These are phyloP conservation scores for Ceratobasidium sp. DNA, from an alignment of 1,284 basidiomycete species.

Conservation along the genomic window DNA sequence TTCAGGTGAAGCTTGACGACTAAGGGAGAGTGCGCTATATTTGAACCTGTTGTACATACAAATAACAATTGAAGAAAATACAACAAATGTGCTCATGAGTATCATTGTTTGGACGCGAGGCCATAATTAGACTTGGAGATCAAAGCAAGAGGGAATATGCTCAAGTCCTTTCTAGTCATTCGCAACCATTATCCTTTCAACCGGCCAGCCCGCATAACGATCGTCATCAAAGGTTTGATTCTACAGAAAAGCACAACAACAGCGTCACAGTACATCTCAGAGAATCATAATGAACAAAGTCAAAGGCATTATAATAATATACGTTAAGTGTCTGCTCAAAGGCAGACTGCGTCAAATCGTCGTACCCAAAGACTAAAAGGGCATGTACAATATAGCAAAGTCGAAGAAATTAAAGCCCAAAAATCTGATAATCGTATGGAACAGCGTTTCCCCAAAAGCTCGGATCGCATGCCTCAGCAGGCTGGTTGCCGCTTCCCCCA, in stretches of 20 bases:
- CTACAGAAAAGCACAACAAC: neutral
- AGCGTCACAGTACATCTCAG: neutral
- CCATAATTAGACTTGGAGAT: neutral
- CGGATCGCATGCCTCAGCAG: constrained; percentile 65
- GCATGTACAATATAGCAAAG: neutral
- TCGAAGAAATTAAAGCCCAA: constrained; percentile 54
- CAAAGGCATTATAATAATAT: constrained; percentile 23
- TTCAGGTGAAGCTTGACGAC: constrained; percentile 40
- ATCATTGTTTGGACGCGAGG: too few relatives aligned
- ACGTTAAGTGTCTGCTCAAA: neutral
- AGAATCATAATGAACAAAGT: constrained; percentile 8
- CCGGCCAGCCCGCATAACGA: neutral
- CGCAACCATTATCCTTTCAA: neutral
- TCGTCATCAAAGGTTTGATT: neutral
- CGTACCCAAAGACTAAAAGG: neutral
- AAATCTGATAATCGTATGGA: constrained; percentile 75
- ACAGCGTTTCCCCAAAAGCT: constrained; percentile 69
- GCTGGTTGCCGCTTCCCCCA: constrained; percentile 57
- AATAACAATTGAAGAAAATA: neutral
- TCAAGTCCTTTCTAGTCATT: neutral
- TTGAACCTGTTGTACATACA: neutral
- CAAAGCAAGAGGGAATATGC: neutral
- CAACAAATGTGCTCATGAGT: neutral
- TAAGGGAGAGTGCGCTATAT: constrained; percentile 8
- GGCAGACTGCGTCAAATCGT: neutral